Percentiles rank a stretch among this genome's conserved stretches.
phyloP scores from a whole-genome alignment of 2,329 filamentous ascomycete species.

The Diplocarpon rosae region DNA sequence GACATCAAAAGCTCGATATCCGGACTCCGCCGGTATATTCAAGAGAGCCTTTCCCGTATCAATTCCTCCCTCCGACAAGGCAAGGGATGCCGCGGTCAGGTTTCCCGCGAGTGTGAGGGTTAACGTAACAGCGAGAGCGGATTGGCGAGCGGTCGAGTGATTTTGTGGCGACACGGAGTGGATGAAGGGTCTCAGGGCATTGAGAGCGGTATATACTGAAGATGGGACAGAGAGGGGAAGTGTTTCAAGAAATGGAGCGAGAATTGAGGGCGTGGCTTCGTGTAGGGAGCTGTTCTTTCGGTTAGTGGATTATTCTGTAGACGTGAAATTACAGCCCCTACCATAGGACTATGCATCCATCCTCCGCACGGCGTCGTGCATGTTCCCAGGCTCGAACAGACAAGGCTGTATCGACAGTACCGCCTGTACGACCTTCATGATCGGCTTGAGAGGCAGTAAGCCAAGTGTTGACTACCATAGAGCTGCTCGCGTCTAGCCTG shows the following conservation, averaged over 20 bases:
- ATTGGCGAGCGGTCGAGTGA: slow-evolving; percentile 70
- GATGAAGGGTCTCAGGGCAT: slow-evolving; percentile 76
- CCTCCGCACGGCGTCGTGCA: slow-evolving; percentile 84
- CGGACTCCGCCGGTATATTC: slow-evolving; percentile 65
- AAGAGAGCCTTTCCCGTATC: slow-evolving; percentile 73
- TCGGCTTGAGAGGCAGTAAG: slow-evolving; percentile 65
- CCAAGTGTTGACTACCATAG: slow-evolving; percentile 92
- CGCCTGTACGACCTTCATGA: slow-evolving; percentile 57
- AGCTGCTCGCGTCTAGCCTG: slow-evolving; percentile 77
- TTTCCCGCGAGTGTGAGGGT: slow-evolving; percentile 73
- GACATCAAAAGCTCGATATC: slow-evolving; percentile 89
- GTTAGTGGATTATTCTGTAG: slow-evolving; percentile 4
- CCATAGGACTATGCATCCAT: slow-evolving; percentile 86
- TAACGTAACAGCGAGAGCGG: slow-evolving; percentile 69
- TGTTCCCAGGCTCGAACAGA: slow-evolving; percentile 89
- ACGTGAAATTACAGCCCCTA: slow-evolving; percentile 34
- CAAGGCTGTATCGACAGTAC: slow-evolving; percentile 70
- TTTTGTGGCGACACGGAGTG: slow-evolving; percentile 82
- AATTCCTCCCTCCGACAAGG: slow-evolving; percentile 78
- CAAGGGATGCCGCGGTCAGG: slow-evolving; percentile 62
- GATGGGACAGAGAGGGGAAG: slow-evolving; percentile 71
- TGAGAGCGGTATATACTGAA: slow-evolving; percentile 65
- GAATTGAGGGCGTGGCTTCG: slow-evolving; percentile 72
- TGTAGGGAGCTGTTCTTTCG: slow-evolving; percentile 62
- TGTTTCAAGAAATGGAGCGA: slow-evolving; percentile 69